Base-by-base conservation (phyloP, 768 basidiomycete species). In the Lactarius sanguifluus region DNA sequence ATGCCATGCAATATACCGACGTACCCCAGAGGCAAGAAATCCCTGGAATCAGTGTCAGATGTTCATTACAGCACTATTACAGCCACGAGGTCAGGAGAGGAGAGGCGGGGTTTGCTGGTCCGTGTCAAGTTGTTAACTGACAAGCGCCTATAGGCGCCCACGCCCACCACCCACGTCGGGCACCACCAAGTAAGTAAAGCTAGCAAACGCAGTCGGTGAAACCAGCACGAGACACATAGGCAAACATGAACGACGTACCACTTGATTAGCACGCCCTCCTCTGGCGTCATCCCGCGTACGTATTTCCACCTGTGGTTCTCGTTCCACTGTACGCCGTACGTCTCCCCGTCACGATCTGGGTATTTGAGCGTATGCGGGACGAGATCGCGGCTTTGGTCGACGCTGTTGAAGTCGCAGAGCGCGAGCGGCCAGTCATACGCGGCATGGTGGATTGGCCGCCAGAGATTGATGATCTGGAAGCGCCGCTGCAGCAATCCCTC, bases 401-500 rank as follows among this genome's bases (percentile, higher is more conserved):
- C 73, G 63, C 76, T 79, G 15, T 79, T 76, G 71, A 74, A 83
- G 73, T 85, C 84, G 70, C 81, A 81, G 0, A 82, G 74, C 12
- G 79, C 78, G 43, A 85, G 77, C 6, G 82, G 83, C 75, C 77
- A 81, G 66, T 84, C 84, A 20, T 73, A 71, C 3, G 82, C 82
- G 2, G 77, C 69, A 66, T 80, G 74, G 20, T 75, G 70, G 70
- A 85, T 82, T 1, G 83, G 83, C 25, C 83, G 78, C 84, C 84
- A 85, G 65, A 85, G 73, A 72, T 84, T 84, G 66, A 85, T 78
- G 67, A 85, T 81, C 69, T 83, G 82, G 73, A 82, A 84, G 65
- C 83, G 81, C 28, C 76, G 73, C 66, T 77, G 72, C 41, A 83
- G 76, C 58, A 83, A 70, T 52, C 69, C 68, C 40, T 73, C 68